Conservation (phyloP, 192 early-diverging fungal genomes). For the Coemansia sp. region DNA sequence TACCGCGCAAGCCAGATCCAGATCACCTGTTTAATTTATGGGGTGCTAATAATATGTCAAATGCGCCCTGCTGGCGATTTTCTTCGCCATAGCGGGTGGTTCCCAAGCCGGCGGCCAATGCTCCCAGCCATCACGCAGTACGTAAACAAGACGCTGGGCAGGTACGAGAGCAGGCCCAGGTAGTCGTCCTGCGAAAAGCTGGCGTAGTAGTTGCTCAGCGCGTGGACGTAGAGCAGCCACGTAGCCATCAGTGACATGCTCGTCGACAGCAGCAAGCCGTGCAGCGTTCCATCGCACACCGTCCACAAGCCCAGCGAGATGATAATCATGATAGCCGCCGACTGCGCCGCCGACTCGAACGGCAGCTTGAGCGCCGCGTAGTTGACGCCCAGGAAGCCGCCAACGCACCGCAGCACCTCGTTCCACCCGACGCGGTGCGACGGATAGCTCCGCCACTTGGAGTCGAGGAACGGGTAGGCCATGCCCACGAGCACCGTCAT, state of each 20-base stretch:
- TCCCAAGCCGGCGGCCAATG: constrained; percentile 36
- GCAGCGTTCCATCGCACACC: constrained; percentile 50
- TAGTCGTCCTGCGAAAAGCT: constrained; percentile 45
- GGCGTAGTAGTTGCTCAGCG: constrained; percentile 18
- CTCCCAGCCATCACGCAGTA: constrained; percentile 54
- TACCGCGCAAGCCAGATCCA: not conserved
- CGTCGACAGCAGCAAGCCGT: constrained; percentile 41
- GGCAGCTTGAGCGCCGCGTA: constrained; percentile 55
- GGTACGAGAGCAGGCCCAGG: constrained; percentile 34
- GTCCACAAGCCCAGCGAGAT: constrained; percentile 55
- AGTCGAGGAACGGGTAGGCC: constrained; percentile 46
- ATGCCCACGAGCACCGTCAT: constrained; percentile 41
- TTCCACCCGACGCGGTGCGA: constrained; percentile 26
- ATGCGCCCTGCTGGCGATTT: not conserved
- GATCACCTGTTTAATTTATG: not conserved
- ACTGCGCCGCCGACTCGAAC: constrained; percentile 47
- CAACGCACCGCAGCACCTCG: constrained; percentile 46
- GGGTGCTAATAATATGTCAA: not conserved
- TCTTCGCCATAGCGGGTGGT: constrained; percentile 31
- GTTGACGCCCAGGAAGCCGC: constrained; percentile 54
- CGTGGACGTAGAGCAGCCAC: constrained; percentile 43
- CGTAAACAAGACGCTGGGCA: constrained; percentile 51
- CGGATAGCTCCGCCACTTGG: constrained; percentile 39
- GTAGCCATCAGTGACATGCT: constrained; percentile 34
- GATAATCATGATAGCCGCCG: constrained; percentile 42